Conservation (phyloP, 257 asterid genomes). For the Gardenia jasminoides region DNA sequence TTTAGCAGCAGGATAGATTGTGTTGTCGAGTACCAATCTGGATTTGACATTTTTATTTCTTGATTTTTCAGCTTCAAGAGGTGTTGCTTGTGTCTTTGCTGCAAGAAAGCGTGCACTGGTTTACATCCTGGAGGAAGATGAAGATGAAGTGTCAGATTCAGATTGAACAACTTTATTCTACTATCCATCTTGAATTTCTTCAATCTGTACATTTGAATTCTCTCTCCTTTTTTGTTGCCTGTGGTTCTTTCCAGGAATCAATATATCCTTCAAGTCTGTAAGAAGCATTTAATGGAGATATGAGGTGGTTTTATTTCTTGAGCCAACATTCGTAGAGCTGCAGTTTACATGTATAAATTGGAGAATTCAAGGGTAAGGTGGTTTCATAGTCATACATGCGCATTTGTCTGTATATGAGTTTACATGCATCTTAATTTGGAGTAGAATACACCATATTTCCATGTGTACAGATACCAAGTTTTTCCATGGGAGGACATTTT, state of each 20-base stretch:
- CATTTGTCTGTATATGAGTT: neutral
- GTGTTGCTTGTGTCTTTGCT: conserved; percentile 84
- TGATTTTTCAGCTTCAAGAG: conserved; percentile 78
- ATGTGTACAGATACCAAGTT: neutral
- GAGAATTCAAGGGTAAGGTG: neutral
- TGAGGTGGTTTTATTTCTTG: neutral
- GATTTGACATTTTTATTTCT: neutral
- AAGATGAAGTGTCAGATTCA: conserved; percentile 68
- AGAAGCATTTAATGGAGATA: neutral
- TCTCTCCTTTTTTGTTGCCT: neutral
- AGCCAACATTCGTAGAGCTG: neutral
- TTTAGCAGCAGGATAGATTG: neutral
- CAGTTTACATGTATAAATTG: neutral
- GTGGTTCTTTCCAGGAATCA: neutral
- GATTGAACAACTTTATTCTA: conserved; percentile 34
- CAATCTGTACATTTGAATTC: neutral
- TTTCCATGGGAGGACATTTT: neutral
- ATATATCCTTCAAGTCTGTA: neutral
- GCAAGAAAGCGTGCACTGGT: conserved; percentile 86
- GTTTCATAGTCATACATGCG: neutral
- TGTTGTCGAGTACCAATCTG: neutral
- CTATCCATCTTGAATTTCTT: neutral
- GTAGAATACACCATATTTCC: neutral
- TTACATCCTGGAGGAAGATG: conserved; percentile 94
- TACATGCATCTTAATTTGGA: neutral